Conservation (phyloP, 2,329 filamentous ascomycete species). For the Ophiocordyceps unilateralis region DNA sequence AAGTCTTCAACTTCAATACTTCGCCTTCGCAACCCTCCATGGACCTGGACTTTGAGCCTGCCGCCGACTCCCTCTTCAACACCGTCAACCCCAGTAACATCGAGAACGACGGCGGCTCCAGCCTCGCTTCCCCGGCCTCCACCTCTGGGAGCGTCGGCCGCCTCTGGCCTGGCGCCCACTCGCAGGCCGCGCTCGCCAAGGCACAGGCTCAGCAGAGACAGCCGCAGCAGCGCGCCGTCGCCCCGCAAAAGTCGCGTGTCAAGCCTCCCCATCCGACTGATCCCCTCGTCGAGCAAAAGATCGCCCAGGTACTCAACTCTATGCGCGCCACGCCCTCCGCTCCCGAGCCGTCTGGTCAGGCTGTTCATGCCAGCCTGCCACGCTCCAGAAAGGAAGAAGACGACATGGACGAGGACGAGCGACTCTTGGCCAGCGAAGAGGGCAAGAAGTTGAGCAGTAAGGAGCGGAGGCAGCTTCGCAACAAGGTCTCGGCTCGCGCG, state of each 20-base stretch:
- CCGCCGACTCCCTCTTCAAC: slow-evolving; percentile 42
- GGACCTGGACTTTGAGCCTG: slow-evolving; percentile 41
- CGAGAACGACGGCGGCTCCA: slow-evolving; percentile 33
- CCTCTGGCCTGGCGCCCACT: slow-evolving; percentile 87
- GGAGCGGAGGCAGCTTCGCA: slow-evolving; percentile 88
- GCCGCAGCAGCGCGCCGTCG: slow-evolving; percentile 32
- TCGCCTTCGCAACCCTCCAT: slow-evolving; percentile 42
- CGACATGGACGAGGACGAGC: slow-evolving; percentile 97
- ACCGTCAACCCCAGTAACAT: slow-evolving; percentile 59
- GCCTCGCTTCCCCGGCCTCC: slow-evolving; percentile 25
- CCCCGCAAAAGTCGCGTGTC: slow-evolving; percentile 26
- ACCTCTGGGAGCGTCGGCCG: slow-evolving; percentile 43
- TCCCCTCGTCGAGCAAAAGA: slow-evolving; percentile 75
- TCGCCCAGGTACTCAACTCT: slow-evolving; percentile 78
- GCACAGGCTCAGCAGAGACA: slow-evolving; percentile 53
- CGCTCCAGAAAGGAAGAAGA: slow-evolving; percentile 85
- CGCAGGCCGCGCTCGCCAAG: slow-evolving; percentile 66
- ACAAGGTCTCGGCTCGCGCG: slow-evolving; percentile 94
- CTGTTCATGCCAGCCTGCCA: slow-evolving; percentile 49
- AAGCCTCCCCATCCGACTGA: slow-evolving; percentile 40
- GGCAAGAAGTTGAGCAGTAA: slow-evolving; percentile 99
- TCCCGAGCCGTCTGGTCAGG: slow-evolving; percentile 23
- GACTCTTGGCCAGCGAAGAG: slow-evolving; percentile 84
- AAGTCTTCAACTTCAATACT: slow-evolving; percentile 57
- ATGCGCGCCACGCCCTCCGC: slow-evolving; percentile 61